These are phyloP conservation scores for Zelonia costaricensis DNA, from an alignment of 208 protist species.

Conservation along the genomic window DNA sequence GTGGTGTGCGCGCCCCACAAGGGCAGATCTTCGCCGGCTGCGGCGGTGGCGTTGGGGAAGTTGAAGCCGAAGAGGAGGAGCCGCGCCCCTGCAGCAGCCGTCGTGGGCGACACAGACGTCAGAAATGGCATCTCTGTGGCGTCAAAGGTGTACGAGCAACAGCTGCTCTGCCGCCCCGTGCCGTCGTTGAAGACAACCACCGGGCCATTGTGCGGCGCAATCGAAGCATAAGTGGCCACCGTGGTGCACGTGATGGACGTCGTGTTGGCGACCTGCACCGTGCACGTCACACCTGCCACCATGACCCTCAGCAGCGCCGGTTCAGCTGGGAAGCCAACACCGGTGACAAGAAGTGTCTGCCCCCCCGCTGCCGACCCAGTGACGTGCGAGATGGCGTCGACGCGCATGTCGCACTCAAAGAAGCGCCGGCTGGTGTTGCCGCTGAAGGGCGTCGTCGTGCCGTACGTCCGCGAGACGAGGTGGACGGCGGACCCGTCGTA, in stretches of 20 bases:
- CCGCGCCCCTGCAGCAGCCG: slow-evolving; percentile 9
- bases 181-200: slow-evolving; percentile 27
- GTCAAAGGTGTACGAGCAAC: slow-evolving; percentile 41
- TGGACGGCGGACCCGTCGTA: slow-evolving; percentile 23
- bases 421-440: slow-evolving; percentile 4
- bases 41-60: neutral
- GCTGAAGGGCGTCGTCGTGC: slow-evolving; percentile 9
- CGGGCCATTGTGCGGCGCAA: neutral
- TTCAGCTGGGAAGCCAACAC: slow-evolving; percentile 30
- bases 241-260: slow-evolving; percentile 33
- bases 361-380: slow-evolving; percentile 31
- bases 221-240: neutral
- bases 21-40: neutral
- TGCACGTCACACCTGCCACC: slow-evolving; percentile 32
- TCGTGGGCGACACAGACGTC: slow-evolving; percentile 26
- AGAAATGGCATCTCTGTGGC: slow-evolving; percentile 30
- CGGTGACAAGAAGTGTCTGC: slow-evolving; percentile 27
- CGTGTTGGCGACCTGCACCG: slow-evolving; percentile 4
- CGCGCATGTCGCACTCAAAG: slow-evolving; percentile 36
- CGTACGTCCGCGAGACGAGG: slow-evolving; percentile 28
- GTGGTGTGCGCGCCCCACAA: no score
- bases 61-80: slow-evolving; percentile 21
- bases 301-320: slow-evolving; percentile 16
- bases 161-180: slow-evolving; percentile 22
- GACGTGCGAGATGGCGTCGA: slow-evolving; percentile 15